phyloP scores from a whole-genome alignment of 148 eudicot genomes.

The Camellia japonica region DNA sequence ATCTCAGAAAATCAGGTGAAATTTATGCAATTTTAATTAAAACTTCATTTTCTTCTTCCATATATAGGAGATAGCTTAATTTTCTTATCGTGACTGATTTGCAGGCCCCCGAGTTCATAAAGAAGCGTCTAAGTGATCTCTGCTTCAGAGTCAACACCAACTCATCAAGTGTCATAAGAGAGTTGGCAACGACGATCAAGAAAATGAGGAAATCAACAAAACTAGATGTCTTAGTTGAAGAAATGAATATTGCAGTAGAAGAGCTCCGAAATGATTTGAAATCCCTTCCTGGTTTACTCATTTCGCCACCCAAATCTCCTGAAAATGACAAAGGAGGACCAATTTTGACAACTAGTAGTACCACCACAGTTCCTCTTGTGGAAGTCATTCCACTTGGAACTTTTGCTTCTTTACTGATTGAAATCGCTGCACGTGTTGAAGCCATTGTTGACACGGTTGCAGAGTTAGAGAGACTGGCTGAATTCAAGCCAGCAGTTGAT shows the following conservation, averaged over 20 bases:
- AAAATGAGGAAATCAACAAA: constrained; percentile 21
- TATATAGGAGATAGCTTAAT: neutral
- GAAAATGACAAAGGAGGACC: neutral
- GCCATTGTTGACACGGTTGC: constrained; percentile 16
- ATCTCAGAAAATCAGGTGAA: constrained; percentile 18
- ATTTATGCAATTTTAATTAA: neutral
- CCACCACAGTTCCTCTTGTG: constrained; percentile 1
- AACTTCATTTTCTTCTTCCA: neutral
- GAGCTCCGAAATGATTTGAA: constrained; percentile 19
- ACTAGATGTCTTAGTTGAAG: constrained; percentile 10
- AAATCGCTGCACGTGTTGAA: constrained; percentile 19
- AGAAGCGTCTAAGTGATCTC: constrained; percentile 13
- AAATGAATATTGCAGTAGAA: constrained; percentile 16
- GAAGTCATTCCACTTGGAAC: constrained; percentile 24
- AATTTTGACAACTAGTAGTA: neutral
- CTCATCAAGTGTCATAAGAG: constrained; percentile 18
- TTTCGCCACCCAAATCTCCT: neutral
- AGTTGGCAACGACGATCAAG: constrained; percentile 14
- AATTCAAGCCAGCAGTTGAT: constrained; percentile 13
- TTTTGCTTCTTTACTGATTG: constrained; percentile 27
- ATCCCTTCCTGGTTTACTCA: constrained; percentile 15
- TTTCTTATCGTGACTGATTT: neutral
- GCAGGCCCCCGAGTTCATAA: constrained; percentile 21
- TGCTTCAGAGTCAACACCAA: constrained; percentile 20
- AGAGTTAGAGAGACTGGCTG: constrained; percentile 16